A percentile compares a stretch with the other conserved stretches of the same genome.
Conservation (phyloP, 2,329 filamentous ascomycete species). For the Hypoxylon sp. region DNA sequence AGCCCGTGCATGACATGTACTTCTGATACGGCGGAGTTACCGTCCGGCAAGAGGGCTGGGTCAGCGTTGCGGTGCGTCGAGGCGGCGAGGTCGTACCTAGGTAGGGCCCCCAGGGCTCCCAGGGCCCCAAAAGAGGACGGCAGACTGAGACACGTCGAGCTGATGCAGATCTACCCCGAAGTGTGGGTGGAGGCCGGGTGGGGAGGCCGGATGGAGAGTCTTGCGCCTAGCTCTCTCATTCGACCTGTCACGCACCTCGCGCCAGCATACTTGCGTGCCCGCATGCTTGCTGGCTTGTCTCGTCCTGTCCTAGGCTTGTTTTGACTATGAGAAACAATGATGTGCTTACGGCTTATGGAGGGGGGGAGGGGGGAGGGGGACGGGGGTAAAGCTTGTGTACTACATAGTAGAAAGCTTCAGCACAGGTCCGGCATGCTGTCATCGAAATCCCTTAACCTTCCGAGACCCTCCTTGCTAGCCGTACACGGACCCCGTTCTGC, state of each 20-base stretch:
- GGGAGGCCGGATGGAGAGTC: not conserved
- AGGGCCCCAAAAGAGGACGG: constrained; percentile 26
- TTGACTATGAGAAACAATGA: constrained; percentile 22
- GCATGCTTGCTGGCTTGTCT: too few relatives aligned
- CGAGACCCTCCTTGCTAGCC: too few relatives aligned
- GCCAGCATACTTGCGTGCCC: too few relatives aligned
- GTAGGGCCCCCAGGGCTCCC: too few relatives aligned
- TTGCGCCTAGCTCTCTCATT: too few relatives aligned
- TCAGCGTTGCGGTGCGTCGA: constrained; percentile 13
- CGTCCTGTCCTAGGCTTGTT: constrained; percentile 14
- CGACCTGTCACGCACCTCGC: too few relatives aligned
- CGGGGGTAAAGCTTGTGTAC: too few relatives aligned
- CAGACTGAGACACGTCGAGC: constrained; percentile 32
- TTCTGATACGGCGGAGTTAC: constrained; percentile 7
- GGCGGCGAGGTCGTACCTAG: constrained; percentile 13
- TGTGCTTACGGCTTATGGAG: too few relatives aligned
- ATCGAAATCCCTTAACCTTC: constrained; percentile 2
- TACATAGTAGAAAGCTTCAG: constrained; percentile 41
- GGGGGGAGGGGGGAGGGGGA: too few relatives aligned
- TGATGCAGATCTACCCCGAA: constrained; percentile 34
- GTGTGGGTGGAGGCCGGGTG: constrained; percentile 7
- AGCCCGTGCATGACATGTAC: constrained; percentile 13
- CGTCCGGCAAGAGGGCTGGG: constrained; percentile 10
- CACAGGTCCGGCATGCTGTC: constrained; percentile 40
- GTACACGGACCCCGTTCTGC: not conserved